Conservation (phyloP, 352 stramenopile genomes). For the Hyaloperonospora arabidopsidis region DNA sequence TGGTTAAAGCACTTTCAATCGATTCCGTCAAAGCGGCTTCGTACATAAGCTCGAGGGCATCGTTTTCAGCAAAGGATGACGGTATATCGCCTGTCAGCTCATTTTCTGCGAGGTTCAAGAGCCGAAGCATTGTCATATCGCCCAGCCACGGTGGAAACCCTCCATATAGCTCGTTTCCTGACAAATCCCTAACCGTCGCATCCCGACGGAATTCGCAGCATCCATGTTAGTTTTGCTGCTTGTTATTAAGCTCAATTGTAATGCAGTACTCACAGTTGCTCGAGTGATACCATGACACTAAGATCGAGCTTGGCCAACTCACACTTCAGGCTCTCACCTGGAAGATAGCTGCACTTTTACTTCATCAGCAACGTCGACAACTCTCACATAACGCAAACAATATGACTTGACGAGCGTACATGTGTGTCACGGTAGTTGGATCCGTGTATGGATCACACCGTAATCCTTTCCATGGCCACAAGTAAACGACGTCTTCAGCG, state of each 20-base stretch:
- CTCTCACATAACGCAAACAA: background rate
- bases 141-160: slow-evolving; percentile 52
- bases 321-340: slow-evolving; percentile 40
- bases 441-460: slow-evolving; percentile 57
- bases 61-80: slow-evolving; percentile 45
- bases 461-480: slow-evolving; percentile 71
- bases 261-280: slow-evolving; percentile 46
- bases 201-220: background rate
- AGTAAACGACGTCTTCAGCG: slow-evolving; percentile 22
- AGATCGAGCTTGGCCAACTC: slow-evolving; percentile 46
- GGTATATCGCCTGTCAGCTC: slow-evolving; percentile 36
- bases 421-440: slow-evolving; percentile 60
- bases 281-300: slow-evolving; percentile 58
- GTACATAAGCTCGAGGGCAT: slow-evolving; percentile 57
- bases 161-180: slow-evolving; percentile 42
- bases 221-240: background rate
- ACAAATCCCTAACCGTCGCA: slow-evolving; percentile 37
- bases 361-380: background rate
- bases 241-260: background rate
- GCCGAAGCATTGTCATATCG: slow-evolving; percentile 52
- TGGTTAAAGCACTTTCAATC: background rate
- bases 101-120: slow-evolving; percentile 52
- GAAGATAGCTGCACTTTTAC: slow-evolving; percentile 41
- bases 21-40: background rate
- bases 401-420: slow-evolving; percentile 26